phyloP scores from a whole-genome alignment of 805 yeast genomes.

The Wickerhamia fluorescens region DNA sequence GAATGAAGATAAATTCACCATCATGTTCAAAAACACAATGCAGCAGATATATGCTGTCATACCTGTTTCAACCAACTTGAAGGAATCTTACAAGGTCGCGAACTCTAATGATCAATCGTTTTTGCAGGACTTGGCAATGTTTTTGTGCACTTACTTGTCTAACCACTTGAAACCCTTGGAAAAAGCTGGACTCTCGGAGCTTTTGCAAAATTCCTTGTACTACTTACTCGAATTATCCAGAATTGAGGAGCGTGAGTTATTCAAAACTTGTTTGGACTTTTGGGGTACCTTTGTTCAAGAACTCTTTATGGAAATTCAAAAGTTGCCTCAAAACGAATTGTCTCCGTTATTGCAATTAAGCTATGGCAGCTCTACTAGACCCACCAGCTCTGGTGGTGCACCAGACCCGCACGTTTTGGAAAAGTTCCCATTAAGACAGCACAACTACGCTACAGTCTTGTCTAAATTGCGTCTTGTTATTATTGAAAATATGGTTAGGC shows the following conservation, averaged over 20 bases:
- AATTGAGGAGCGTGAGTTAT: conserved; percentile 92
- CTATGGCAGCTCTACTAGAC: conserved; percentile 32
- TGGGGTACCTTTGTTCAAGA: conserved; percentile 85
- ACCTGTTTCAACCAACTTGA: conserved; percentile 68
- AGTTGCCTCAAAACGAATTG: conserved; percentile 62
- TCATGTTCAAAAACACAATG: conserved; percentile 67
- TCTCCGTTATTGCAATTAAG: conserved; percentile 71
- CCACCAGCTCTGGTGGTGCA: conserved; percentile 64
- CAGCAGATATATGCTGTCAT: conserved; percentile 62
- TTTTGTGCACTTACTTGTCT: conserved; percentile 73
- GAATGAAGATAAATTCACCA: conserved; percentile 49
- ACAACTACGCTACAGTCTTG: conserved; percentile 69
- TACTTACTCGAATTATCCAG: conserved; percentile 79
- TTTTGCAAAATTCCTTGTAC: conserved; percentile 66
- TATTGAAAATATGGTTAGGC: conserved; percentile 96
- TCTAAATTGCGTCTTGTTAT: conserved; percentile 85
- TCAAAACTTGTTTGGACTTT: conserved; percentile 91
- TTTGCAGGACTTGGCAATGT: conserved; percentile 92
- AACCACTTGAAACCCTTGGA: conserved; percentile 68
- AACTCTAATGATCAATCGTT: conserved; percentile 84
- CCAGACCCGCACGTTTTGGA: conserved; percentile 74
- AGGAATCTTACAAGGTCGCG: conserved; percentile 65
- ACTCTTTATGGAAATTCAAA: conserved; percentile 79
- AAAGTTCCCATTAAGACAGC: conserved; percentile 79
- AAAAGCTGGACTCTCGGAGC: conserved; percentile 43